These are phyloP conservation scores for Pyropia haitanensis DNA, from an alignment of 23 red algal species.

Conservation along the genomic window DNA sequence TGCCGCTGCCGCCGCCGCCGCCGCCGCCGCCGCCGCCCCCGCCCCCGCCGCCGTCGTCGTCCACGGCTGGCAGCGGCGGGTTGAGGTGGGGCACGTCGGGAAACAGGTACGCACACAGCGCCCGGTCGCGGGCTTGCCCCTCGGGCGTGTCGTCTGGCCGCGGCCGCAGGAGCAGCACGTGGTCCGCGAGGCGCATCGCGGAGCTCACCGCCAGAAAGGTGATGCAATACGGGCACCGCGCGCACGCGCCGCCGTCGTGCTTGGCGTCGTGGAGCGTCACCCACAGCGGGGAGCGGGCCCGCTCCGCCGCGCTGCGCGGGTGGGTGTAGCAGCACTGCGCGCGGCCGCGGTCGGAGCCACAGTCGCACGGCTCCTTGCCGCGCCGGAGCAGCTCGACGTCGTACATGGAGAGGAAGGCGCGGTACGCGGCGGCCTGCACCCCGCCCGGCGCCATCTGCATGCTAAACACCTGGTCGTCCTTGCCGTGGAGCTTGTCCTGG, in stretches of 20 bases:
- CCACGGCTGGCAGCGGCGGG: background rate
- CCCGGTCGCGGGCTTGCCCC: too few species aligned
- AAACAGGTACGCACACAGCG: background rate
- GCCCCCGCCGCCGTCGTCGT: conserved; percentile 7
- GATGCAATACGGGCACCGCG: conserved; percentile 47
- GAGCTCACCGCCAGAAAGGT: conserved; percentile 25
- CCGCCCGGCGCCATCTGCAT: conserved; percentile 41
- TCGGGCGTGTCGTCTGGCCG: conserved; percentile 19
- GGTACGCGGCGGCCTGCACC: conserved; percentile 41
- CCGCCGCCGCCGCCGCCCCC: conserved; percentile 14
- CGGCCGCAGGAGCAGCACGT: conserved; percentile 39
- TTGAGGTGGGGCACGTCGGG: conserved; percentile 4
- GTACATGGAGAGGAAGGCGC: conserved; percentile 50
- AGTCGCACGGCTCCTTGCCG: conserved; percentile 30
- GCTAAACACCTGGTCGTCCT: conserved; percentile 43
- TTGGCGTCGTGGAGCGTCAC: conserved; percentile 24
- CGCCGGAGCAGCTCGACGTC: conserved; percentile 44
- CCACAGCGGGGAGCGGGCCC: conserved; percentile 44
- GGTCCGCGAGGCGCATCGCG: conserved; percentile 24
- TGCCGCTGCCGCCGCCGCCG: background rate
- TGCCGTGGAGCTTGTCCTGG: conserved; percentile 21
- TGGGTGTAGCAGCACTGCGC: conserved; percentile 42
- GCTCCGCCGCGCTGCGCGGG: conserved; percentile 9
- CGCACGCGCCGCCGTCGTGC: conserved; percentile 2
- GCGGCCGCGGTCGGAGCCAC: conserved; percentile 10